Evolutionary conservation across 2,329 filamentous ascomycete species (phyloP).

Genomic region (Tolypocladium nubicola): DNA sequence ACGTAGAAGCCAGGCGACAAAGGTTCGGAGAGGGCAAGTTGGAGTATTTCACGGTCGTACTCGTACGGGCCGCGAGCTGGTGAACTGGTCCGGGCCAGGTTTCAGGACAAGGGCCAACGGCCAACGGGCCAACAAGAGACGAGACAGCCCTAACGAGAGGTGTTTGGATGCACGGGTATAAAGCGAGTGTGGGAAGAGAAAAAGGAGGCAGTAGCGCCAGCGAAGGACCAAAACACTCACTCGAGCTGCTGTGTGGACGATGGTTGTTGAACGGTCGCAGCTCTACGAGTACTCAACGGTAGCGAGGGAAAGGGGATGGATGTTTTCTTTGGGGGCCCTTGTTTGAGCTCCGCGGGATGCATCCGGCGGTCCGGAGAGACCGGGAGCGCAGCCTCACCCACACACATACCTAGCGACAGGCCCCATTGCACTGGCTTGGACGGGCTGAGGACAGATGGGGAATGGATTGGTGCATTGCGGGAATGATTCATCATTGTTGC

Average conservation of each 20-base stretch:
- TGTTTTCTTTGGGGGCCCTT: slow-evolving; percentile 5
- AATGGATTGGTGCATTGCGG: neutral
- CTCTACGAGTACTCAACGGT: neutral
- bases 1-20: neutral
- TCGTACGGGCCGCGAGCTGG: neutral
- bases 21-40: neutral
- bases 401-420: neutral
- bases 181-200: slow-evolving; percentile 1
- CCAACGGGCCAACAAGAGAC: neutral
- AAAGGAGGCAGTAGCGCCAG: neutral
- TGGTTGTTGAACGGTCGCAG: neutral
- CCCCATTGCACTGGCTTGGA: neutral
- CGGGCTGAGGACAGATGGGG: neutral
- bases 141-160: neutral
- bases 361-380: neutral
- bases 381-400: neutral
- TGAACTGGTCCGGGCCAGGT: neutral
- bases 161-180: neutral
- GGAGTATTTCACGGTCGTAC: neutral
- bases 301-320: slow-evolving; percentile 4
- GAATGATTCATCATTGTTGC: neutral
- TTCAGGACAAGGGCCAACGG: neutral
- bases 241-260: neutral
- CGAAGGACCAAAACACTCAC: neutral
- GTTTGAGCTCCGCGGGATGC: neutral